Percentiles rank a stretch among this genome's conserved stretches.
Evolutionary conservation across 306 rosid genomes (phyloP).

Genomic region (Cotoneaster glaucophyllus): DNA sequence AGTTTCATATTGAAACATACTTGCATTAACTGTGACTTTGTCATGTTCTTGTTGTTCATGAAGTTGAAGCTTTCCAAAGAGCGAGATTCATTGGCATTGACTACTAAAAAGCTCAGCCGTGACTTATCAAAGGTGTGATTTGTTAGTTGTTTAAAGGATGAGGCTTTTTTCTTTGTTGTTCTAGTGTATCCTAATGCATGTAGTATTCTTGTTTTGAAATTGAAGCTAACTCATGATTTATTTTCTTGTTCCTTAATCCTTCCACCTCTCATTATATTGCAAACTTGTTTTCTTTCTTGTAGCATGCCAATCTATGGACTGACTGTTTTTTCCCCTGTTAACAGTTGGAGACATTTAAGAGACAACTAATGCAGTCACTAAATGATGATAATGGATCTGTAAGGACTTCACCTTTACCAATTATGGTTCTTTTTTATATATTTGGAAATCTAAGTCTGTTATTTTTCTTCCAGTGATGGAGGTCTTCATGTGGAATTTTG

Average conservation of each 20-base stretch:
- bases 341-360: conserved; percentile 89
- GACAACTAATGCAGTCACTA: conserved; percentile 87
- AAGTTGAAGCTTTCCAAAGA: conserved; percentile 63
- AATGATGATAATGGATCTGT: conserved; percentile 75
- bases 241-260: neutral
- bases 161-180: neutral
- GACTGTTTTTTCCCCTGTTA: conserved; percentile 8
- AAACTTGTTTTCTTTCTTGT: neutral
- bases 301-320: neutral
- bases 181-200: neutral
- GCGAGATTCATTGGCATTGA: conserved; percentile 62
- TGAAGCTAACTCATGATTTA: neutral
- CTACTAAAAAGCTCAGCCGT: conserved; percentile 68
- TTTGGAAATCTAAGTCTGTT: conserved; percentile 6
- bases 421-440: conserved; percentile 1
- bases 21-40: neutral
- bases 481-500: neutral
- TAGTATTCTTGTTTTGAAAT: neutral
- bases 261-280: neutral
- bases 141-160: neutral
- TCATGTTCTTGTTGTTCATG: conserved; percentile 17
- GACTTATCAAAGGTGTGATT: conserved; percentile 71
- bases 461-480: conserved; percentile 2
- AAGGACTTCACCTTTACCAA: conserved; percentile 29
- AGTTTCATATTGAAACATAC: conserved; percentile 1